Conservation (phyloP, 2,329 filamentous ascomycete species). For the Fusarium sp. region DNA sequence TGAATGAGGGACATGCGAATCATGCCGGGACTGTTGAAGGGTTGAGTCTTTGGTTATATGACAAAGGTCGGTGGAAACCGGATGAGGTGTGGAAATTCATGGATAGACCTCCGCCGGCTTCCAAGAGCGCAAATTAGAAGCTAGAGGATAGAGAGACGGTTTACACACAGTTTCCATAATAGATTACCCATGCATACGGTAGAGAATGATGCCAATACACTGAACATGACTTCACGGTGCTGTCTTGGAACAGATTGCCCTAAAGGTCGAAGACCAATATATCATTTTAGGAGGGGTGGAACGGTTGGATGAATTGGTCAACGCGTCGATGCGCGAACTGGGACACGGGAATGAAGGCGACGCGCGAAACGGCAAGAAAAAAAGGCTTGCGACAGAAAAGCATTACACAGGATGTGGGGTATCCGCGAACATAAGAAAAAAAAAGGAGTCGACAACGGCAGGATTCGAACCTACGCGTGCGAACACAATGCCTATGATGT, state of each 20-base stretch:
- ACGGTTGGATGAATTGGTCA: neutral
- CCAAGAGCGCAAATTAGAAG: neutral
- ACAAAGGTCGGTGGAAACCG: constrained; percentile 29
- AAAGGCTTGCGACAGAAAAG: neutral
- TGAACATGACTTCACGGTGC: neutral
- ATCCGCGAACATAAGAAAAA: no score
- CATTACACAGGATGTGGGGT: neutral
- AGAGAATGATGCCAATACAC: neutral
- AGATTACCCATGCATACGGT: neutral
- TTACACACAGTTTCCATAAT: neutral
- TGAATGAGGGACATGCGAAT: constrained; percentile 1
- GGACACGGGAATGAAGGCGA: neutral
- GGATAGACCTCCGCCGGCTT: neutral
- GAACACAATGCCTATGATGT: constrained; percentile 36
- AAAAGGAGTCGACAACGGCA: constrained; percentile 29
- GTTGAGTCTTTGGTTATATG: constrained; percentile 24
- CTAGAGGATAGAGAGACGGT: neutral
- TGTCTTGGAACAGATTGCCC: neutral
- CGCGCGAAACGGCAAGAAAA: neutral
- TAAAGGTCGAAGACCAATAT: neutral
- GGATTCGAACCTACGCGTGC: constrained; percentile 36
- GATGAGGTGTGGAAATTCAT: constrained; percentile 5
- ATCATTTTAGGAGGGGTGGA: neutral
- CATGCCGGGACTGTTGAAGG: constrained; percentile 22
- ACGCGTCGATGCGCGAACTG: neutral